These are phyloP conservation scores for Inonotus hispidus DNA, from an alignment of 1,284 basidiomycete genomes.

Conservation along the genomic window DNA sequence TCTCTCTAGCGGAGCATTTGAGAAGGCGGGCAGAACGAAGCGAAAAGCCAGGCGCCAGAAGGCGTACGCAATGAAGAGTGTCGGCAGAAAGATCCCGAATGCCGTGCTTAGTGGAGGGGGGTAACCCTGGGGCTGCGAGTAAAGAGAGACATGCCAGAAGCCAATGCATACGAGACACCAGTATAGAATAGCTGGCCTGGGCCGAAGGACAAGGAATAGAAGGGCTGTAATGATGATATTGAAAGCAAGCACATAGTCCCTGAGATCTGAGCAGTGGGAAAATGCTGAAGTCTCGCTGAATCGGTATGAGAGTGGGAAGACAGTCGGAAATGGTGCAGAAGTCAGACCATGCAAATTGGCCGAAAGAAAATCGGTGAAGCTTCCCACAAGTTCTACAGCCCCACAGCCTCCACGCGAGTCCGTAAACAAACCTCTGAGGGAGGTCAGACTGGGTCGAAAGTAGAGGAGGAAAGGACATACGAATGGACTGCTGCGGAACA, in stretches of 20 bases:
- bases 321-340: conserved; percentile 68
- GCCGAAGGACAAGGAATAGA: conserved; percentile 71
- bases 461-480: conserved; percentile 37
- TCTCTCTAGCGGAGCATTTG: conserved; percentile 64
- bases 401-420: conserved; percentile 72
- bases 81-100: conserved; percentile 74
- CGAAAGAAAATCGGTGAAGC: conserved; percentile 65
- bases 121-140: conserved; percentile 67
- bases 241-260: conserved; percentile 63
- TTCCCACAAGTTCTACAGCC: conserved; percentile 62
- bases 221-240: conserved; percentile 62
- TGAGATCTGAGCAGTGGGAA: conserved; percentile 66
- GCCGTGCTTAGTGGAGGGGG: conserved; percentile 66
- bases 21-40: conserved; percentile 70
- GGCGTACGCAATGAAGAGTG: conserved; percentile 73
- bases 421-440: conserved; percentile 58
- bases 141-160: conserved; percentile 82
- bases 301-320: conserved; percentile 62
- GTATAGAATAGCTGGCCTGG: conserved; percentile 63
- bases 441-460: conserved; percentile 12
- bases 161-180: conserved; percentile 82
- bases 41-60: conserved; percentile 78
- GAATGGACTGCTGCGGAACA: conserved; percentile 83
- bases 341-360: conserved; percentile 57
- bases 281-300: conserved; percentile 33